Percentiles rank a stretch among this genome's conserved stretches.
These are phyloP conservation scores for Rhodotorula mucilaginosa DNA, from an alignment of 1,284 basidiomycete genomes.

Conservation along the genomic window DNA sequence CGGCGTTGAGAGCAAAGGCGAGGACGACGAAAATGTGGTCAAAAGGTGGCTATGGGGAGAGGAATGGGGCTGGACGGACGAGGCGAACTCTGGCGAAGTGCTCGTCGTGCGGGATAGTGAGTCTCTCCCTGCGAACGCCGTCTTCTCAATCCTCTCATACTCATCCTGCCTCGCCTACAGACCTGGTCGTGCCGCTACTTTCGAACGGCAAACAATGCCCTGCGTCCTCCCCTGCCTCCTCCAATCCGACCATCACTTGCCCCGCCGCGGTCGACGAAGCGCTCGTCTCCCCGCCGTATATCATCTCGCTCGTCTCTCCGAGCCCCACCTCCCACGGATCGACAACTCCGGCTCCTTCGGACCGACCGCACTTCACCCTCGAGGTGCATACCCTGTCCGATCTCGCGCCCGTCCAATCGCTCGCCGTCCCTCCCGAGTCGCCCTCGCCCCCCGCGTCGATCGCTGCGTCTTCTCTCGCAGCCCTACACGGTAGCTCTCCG, in stretches of 20 bases:
- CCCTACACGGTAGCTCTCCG: conserved; percentile 29
- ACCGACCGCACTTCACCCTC: conserved; percentile 49
- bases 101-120: conserved; percentile 77
- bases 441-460: conserved; percentile 40
- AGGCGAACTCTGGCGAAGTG: conserved; percentile 61
- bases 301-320: conserved; percentile 73
- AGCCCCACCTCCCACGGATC: conserved; percentile 18
- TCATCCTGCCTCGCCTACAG: conserved; percentile 44
- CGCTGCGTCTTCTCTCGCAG: conserved; percentile 57
- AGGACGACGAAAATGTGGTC: conserved; percentile 12
- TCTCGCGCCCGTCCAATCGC: conserved; percentile 61
- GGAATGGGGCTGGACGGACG: conserved; percentile 68
- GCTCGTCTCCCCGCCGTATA: conserved; percentile 68
- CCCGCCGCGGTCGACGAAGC: conserved; percentile 24
- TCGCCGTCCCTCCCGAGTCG: conserved; percentile 63
- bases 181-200: conserved; percentile 66
- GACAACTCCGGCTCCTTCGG: not conserved
- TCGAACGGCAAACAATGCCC: conserved; percentile 72
- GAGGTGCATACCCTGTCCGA: conserved; percentile 72
- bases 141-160: not conserved
- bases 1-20: conserved; percentile 7
- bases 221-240: conserved; percentile 48
- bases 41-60: conserved; percentile 48
- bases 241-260: conserved; percentile 8
- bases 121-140: conserved; percentile 45